These are phyloP conservation scores for Adansonia grandidieri DNA, from an alignment of 441 rosid genomes.

Conservation along the genomic window DNA sequence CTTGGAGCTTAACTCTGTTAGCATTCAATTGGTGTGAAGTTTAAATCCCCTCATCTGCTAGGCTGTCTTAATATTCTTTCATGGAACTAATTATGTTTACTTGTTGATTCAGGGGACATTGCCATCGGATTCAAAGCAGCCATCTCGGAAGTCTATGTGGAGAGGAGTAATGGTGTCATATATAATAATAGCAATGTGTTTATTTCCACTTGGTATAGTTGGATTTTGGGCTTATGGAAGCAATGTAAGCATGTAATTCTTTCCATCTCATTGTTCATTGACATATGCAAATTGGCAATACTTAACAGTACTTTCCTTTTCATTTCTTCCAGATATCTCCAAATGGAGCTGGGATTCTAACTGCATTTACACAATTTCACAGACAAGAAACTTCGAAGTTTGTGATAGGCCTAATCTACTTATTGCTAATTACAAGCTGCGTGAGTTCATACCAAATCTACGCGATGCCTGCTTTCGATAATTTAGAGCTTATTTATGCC, in stretches of 20 bases:
- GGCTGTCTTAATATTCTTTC: not conserved
- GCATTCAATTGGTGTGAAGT: too few relatives aligned
- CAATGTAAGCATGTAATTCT: slow-evolving; percentile 31
- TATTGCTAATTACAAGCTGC: slow-evolving; percentile 38
- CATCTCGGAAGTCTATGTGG: slow-evolving; percentile 52
- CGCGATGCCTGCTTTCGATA: slow-evolving; percentile 64
- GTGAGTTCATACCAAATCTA: slow-evolving; percentile 53
- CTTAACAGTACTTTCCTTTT: not conserved
- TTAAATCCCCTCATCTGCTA: too few relatives aligned
- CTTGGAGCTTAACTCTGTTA: too few relatives aligned
- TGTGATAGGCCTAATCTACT: slow-evolving; percentile 33
- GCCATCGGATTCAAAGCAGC: slow-evolving; percentile 37
- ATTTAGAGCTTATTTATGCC: slow-evolving; percentile 41
- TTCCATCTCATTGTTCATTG: not conserved
- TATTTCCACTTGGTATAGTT: slow-evolving; percentile 43
- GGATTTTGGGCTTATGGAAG: slow-evolving; percentile 68
- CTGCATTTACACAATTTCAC: slow-evolving; percentile 35
- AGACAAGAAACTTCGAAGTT: slow-evolving; percentile 33
- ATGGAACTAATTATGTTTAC: not conserved
- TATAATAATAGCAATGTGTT: slow-evolving; percentile 40
- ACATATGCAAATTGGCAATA: not conserved
- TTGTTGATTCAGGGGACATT: slow-evolving; percentile 50
- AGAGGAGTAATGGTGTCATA: slow-evolving; percentile 50
- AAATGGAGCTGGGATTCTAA: slow-evolving; percentile 35
- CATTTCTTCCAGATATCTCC: slow-evolving; percentile 40